Evolutionary conservation across 148 eudicot species (phyloP).

Genomic region (Dysphania ambrosioides): DNA sequence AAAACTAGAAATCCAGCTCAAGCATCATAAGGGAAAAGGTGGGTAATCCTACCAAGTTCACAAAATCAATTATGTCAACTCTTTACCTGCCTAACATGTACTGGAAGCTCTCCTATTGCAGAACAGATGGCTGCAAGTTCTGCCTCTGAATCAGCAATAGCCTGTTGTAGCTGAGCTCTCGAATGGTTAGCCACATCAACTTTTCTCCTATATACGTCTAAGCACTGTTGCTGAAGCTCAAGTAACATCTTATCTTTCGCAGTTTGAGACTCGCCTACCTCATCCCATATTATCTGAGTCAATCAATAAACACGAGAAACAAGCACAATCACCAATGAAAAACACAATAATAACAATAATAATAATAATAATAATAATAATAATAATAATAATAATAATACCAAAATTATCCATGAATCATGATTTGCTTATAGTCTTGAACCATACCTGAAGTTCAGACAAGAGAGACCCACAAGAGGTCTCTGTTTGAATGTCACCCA

Average conservation of each 20-base stretch:
- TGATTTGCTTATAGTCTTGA: conserved; percentile 3
- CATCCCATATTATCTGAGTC: conserved; percentile 69
- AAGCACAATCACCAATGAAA: conserved; percentile 1
- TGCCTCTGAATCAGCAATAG: conserved; percentile 75
- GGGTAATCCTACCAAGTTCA: not conserved
- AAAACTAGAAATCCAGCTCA: not conserved
- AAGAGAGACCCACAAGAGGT: conserved; percentile 48
- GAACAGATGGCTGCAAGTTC: conserved; percentile 75
- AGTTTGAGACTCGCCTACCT: conserved; percentile 64
- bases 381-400: not conserved
- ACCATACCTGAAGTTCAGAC: conserved; percentile 41
- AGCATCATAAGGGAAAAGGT: not conserved
- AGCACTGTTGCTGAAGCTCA: conserved; percentile 69
- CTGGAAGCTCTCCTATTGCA: conserved; percentile 64
- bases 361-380: not conserved
- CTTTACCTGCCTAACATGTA: conserved; percentile 68
- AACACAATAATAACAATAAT: not conserved
- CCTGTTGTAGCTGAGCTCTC: conserved; percentile 67
- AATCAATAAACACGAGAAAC: not conserved
- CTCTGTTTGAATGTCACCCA: conserved; percentile 33
- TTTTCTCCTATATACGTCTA: conserved; percentile 65
- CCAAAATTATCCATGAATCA: not conserved
- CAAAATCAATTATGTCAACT: not conserved
- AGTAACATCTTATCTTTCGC: conserved; percentile 63
- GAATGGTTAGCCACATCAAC: conserved; percentile 62